Evolutionary conservation across 345 rosid species (phyloP).

Genomic region (Aquilaria sinensis): DNA sequence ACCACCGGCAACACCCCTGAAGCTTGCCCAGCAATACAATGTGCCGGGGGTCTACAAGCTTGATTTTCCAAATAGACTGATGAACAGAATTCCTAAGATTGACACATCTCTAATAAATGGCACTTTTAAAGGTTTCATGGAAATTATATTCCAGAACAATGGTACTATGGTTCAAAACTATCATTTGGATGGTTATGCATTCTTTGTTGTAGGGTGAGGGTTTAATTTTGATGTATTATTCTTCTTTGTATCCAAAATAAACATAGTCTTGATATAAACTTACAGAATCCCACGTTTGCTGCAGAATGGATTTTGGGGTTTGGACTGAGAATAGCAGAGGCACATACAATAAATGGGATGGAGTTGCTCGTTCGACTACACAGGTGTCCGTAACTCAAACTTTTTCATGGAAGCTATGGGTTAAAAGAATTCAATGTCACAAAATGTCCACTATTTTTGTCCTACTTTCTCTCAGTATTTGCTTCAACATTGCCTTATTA

Average conservation of each 20-base stretch:
- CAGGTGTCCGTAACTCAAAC: slow-evolving; percentile 44
- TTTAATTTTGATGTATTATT: slow-evolving; percentile 16
- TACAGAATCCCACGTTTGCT: slow-evolving; percentile 10
- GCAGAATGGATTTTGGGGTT: slow-evolving; percentile 88
- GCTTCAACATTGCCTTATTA: too few species aligned
- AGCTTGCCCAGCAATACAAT: slow-evolving; percentile 79
- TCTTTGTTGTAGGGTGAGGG: slow-evolving; percentile 89
- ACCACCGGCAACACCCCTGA: slow-evolving; percentile 78
- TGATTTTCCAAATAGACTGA: slow-evolving; percentile 70
- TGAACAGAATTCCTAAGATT: slow-evolving; percentile 69
- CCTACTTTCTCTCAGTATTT: neutral
- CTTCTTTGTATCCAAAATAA: neutral
- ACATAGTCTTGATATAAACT: slow-evolving; percentile 1
- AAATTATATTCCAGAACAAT: slow-evolving; percentile 88
- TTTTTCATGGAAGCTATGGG: neutral
- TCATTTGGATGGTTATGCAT: slow-evolving; percentile 93
- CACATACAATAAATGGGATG: slow-evolving; percentile 89
- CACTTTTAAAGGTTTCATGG: slow-evolving; percentile 79
- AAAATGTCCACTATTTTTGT: neutral
- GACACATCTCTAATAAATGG: slow-evolving; percentile 89
- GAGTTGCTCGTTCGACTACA: slow-evolving; percentile 72
- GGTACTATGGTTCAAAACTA: slow-evolving; percentile 69
- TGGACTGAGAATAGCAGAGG: slow-evolving; percentile 93
- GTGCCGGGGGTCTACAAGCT: slow-evolving; percentile 80
- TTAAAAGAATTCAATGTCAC: neutral